phyloP scores from a whole-genome alignment of 306 rosid species.

The Medicago arabica region DNA sequence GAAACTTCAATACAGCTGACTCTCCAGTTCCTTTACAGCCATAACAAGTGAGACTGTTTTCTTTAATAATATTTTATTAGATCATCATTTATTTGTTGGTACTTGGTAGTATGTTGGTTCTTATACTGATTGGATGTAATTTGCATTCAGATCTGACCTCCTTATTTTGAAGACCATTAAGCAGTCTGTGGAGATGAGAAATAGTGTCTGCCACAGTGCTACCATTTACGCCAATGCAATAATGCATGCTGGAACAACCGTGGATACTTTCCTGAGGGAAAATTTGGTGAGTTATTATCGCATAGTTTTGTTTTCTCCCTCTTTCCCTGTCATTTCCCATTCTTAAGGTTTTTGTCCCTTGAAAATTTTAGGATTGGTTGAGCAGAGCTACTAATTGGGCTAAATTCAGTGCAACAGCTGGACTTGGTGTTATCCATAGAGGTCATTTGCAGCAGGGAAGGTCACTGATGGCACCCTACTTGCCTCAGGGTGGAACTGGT shows the following conservation, averaged over 20 bases:
- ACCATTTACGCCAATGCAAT: constrained; percentile 95
- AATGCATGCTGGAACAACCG: constrained; percentile 99
- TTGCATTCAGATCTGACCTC: constrained; percentile 81
- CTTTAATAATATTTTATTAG: constrained; percentile 10
- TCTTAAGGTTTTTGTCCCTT: constrained; percentile 13
- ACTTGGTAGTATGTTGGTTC: constrained; percentile 15
- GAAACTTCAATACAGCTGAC: constrained; percentile 94
- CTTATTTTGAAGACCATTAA: constrained; percentile 94
- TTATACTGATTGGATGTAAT: constrained; percentile 43
- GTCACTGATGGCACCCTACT: constrained; percentile 97
- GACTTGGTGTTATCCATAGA: constrained; percentile 95
- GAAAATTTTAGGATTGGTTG: constrained; percentile 80
- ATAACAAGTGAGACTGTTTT: constrained; percentile 82
- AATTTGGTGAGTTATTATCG: constrained; percentile 65
- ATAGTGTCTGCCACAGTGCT: constrained; percentile 97
- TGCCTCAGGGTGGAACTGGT: constrained; percentile 93
- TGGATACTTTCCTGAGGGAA: constrained; percentile 96
- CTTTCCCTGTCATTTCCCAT: constrained; percentile 1
- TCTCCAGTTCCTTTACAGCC: constrained; percentile 90
- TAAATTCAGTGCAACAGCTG: constrained; percentile 96
- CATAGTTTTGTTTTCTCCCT: neutral
- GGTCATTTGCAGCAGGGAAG: constrained; percentile 98
- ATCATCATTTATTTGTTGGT: constrained; percentile 30
- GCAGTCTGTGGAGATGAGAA: constrained; percentile 99
- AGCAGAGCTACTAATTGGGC: constrained; percentile 99